Percentiles rank a stretch among this genome's conserved stretches.
phyloP scores from a whole-genome alignment of 1,284 basidiomycete genomes.

The Ceratobasidium sp. region DNA sequence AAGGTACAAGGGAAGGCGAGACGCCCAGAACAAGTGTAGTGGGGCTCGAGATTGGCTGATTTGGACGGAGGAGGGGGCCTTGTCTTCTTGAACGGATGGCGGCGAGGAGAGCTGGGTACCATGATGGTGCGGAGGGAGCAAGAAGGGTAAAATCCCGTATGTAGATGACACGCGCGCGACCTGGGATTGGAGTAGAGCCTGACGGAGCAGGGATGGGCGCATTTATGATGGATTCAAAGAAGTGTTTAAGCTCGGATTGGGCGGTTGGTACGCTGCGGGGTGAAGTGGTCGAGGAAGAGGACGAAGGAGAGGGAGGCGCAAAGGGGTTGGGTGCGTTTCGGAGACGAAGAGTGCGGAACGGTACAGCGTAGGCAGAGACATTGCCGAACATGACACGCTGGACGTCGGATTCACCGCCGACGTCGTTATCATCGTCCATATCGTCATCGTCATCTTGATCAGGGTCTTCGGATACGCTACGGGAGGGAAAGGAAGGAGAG shows the following conservation, averaged over 20 bases:
- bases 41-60: constrained; percentile 70
- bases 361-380: constrained; percentile 40
- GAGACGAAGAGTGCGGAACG: constrained; percentile 35
- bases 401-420: constrained; percentile 13
- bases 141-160: constrained; percentile 83
- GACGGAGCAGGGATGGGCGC: constrained; percentile 49
- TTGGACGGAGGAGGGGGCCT: constrained; percentile 60
- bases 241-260: constrained; percentile 57
- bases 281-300: not conserved
- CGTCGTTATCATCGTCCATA: constrained; percentile 61
- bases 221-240: constrained; percentile 80
- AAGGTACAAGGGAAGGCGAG: constrained; percentile 54
- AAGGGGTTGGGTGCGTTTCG: constrained; percentile 37
- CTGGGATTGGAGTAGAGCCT: constrained; percentile 39
- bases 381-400: constrained; percentile 35
- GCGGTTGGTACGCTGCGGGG: not conserved
- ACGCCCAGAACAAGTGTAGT: constrained; percentile 85
- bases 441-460: constrained; percentile 57
- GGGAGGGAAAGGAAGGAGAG: constrained; percentile 51
- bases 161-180: constrained; percentile 79
- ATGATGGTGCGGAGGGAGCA: constrained; percentile 72
- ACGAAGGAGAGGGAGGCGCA: constrained; percentile 12
- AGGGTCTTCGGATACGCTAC: constrained; percentile 45
- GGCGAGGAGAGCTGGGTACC: constrained; percentile 82
- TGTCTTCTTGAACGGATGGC: constrained; percentile 78